phyloP scores from a whole-genome alignment of 805 yeast species.

The Candida alai region DNA sequence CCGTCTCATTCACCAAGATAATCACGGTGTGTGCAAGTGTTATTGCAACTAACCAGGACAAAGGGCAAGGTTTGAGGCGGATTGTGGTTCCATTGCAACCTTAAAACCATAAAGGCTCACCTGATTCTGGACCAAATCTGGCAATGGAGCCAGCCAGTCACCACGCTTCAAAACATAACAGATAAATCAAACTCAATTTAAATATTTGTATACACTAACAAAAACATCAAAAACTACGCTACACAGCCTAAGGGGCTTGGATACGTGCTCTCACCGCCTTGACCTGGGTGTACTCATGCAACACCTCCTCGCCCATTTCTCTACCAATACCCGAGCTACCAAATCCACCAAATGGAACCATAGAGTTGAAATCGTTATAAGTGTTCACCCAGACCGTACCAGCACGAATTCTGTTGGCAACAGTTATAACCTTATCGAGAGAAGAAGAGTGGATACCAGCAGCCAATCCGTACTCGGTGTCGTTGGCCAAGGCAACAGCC shows the following conservation, averaged over 20 bases:
- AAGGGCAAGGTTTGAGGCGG: no score
- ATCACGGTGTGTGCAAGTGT: no score
- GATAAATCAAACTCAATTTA: no score
- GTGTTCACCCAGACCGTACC: slow-evolving; percentile 94
- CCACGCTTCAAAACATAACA: no score
- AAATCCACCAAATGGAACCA: slow-evolving; percentile 91
- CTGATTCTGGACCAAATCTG: no score
- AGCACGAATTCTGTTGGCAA: slow-evolving; percentile 69
- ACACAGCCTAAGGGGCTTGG: background rate
- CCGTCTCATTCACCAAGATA: no score
- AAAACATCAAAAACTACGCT: background rate
- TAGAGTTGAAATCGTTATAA: slow-evolving; percentile 81
- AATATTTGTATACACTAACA: background rate
- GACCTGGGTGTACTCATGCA: slow-evolving; percentile 78
- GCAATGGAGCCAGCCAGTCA: no score
- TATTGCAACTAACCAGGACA: no score
- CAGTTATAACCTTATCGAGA: slow-evolving; percentile 70
- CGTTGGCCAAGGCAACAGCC: slow-evolving; percentile 73
- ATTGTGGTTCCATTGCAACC: no score
- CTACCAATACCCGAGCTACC: slow-evolving; percentile 91
- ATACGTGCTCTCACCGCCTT: slow-evolving; percentile 67
- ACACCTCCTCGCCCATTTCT: slow-evolving; percentile 86
- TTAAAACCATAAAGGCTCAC: no score
- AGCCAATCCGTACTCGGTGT: slow-evolving; percentile 80
- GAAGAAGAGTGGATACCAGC: slow-evolving; percentile 85